Evolutionary conservation across 2,329 filamentous ascomycete species (phyloP).

Genomic region (Pseudogymnoascus sp.): DNA sequence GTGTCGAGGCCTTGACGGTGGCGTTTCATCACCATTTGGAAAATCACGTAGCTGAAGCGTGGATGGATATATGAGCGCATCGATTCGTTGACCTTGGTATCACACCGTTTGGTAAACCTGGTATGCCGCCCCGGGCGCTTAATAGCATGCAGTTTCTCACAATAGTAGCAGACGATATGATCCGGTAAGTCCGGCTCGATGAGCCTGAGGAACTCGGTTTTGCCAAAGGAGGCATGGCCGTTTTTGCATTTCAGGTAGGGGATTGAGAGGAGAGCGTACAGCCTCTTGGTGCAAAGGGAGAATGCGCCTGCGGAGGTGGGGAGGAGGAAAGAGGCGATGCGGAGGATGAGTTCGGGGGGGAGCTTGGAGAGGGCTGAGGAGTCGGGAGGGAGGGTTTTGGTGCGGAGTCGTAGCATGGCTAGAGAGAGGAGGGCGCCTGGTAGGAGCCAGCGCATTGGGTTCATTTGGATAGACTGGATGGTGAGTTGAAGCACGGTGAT

Average conservation of each 20-base stretch:
- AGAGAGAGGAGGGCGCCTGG: too few relatives aligned
- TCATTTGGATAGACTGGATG: too few relatives aligned
- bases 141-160: constrained; percentile 12
- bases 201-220: constrained; percentile 7
- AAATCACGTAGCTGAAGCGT: constrained; percentile 12
- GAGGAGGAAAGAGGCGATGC: constrained; percentile 11
- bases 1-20: constrained; percentile 11
- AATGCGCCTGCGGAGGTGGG: constrained; percentile 9
- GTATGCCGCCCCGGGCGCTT: not conserved
- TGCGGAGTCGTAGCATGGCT: too few relatives aligned
- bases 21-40: constrained; percentile 16
- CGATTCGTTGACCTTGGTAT: not conserved
- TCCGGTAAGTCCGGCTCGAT: constrained; percentile 12
- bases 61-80: constrained; percentile 12
- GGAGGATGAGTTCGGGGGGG: constrained; percentile 13
- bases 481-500: too few relatives aligned
- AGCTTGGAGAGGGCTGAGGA: constrained; percentile 11
- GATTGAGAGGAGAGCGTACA: constrained; percentile 9
- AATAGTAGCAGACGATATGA: constrained; percentile 12
- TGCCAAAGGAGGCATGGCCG: not conserved
- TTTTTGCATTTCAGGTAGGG: constrained; percentile 6
- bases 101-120: not conserved
- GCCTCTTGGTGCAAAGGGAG: constrained; percentile 9
- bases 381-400: constrained; percentile 3
- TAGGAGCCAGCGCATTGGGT: too few relatives aligned